A percentile compares a stretch with the other conserved stretches of the same genome.
Evolutionary conservation across 2,329 filamentous ascomycete genomes (phyloP).

Genomic region (Xylariaceae sp.): DNA sequence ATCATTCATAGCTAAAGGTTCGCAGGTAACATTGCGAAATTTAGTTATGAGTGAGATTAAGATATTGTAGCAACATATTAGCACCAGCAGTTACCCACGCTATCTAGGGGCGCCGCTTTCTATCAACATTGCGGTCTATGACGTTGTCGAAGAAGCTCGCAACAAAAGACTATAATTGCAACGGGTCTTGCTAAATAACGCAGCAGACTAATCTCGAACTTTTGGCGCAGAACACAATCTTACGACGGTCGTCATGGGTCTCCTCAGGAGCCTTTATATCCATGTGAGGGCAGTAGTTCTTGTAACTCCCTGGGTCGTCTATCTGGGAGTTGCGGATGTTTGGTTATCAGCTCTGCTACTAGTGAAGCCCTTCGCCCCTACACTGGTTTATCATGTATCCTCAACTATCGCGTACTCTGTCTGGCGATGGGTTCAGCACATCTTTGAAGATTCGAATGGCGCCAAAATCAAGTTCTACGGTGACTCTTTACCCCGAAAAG

Average conservation of each 20-base stretch:
- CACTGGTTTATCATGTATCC: conserved; percentile 49
- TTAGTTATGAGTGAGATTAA: too few species aligned
- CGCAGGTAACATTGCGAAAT: too few species aligned
- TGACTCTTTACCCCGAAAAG: conserved; percentile 46
- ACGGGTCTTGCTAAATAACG: too few species aligned
- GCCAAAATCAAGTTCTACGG: conserved; percentile 52
- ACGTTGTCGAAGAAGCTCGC: too few species aligned
- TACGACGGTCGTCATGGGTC: neutral
- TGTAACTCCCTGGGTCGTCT: conserved; percentile 49
- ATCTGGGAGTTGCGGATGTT: conserved; percentile 49
- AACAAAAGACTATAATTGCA: too few species aligned
- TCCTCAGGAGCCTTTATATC: conserved; percentile 25
- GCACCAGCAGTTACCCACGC: too few species aligned
- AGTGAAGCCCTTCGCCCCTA: conserved; percentile 44
- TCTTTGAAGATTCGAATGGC: conserved; percentile 53
- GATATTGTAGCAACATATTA: too few species aligned
- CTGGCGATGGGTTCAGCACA: conserved; percentile 54
- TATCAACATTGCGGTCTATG: too few species aligned
- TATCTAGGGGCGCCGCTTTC: too few species aligned
- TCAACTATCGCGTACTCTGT: conserved; percentile 51
- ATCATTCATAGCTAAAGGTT: too few species aligned
- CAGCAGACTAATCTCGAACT: neutral
- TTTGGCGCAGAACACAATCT: neutral
- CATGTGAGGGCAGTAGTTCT: conserved; percentile 42
- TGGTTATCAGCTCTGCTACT: conserved; percentile 47